Evolutionary conservation across 106 monocot genomes (phyloP).

Genomic region (Posidonia australis): DNA sequence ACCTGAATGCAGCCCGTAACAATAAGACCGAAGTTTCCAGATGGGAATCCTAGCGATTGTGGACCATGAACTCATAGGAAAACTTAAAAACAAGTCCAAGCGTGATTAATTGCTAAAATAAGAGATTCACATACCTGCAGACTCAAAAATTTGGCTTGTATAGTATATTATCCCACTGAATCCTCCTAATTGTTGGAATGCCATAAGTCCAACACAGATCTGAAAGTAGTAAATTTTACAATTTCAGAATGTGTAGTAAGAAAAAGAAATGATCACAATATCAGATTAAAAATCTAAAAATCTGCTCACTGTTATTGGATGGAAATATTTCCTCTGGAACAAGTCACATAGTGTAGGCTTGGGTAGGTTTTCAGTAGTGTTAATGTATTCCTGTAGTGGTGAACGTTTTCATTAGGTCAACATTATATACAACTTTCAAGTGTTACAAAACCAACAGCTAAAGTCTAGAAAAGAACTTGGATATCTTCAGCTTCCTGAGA

Average conservation of each 20-base stretch:
- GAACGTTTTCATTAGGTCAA: background rate
- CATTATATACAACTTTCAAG: background rate
- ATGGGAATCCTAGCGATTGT: constrained; percentile 43
- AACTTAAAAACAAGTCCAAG: too few relatives aligned
- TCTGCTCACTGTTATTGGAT: constrained; percentile 39
- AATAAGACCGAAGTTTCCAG: constrained; percentile 51
- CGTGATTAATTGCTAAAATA: too few relatives aligned
- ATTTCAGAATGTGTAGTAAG: background rate
- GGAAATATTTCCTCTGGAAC: constrained; percentile 37
- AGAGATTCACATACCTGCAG: constrained; percentile 33
- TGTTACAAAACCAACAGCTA: background rate
- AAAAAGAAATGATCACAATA: background rate
- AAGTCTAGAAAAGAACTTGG: constrained; percentile 19
- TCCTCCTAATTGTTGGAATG: constrained; percentile 69
- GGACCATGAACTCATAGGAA: background rate
- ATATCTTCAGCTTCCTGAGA: constrained; percentile 55
- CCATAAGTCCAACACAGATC: constrained; percentile 65
- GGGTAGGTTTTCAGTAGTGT: constrained; percentile 33
- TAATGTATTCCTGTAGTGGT: constrained; percentile 35
- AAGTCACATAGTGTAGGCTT: constrained; percentile 41
- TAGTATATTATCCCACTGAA: constrained; percentile 63
- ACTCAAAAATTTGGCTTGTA: constrained; percentile 48
- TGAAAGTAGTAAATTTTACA: constrained; percentile 2
- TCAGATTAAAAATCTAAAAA: background rate
- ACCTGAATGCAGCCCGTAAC: constrained; percentile 52